Evolutionary conservation across 2,329 filamentous ascomycete genomes (phyloP).

Genomic region (Acephala macrosclerotiorum): DNA sequence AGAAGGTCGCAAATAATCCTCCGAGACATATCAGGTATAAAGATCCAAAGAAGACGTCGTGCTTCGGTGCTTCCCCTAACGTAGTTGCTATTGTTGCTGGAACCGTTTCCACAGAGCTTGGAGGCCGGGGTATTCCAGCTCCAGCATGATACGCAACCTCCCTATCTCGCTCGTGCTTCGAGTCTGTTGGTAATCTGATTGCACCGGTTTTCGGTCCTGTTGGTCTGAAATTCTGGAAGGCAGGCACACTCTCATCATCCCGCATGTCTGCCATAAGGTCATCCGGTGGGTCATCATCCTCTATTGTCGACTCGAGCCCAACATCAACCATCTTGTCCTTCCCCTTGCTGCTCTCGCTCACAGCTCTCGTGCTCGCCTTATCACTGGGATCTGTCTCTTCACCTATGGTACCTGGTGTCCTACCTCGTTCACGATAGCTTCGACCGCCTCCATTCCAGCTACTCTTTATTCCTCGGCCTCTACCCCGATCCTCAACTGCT

Average conservation of each 20-base stretch:
- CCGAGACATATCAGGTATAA: slow-evolving; percentile 87
- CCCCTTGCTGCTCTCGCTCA: slow-evolving; percentile 53
- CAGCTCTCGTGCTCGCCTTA: slow-evolving; percentile 33
- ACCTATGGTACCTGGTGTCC: slow-evolving; percentile 39
- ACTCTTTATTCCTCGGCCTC: slow-evolving; percentile 62
- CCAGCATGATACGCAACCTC: slow-evolving; percentile 35
- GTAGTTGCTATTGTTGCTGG: slow-evolving; percentile 64
- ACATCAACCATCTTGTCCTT: slow-evolving; percentile 83
- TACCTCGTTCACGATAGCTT: slow-evolving; percentile 40
- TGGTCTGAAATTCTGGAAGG: slow-evolving; percentile 65
- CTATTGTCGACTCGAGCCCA: slow-evolving; percentile 74
- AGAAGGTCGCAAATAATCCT: slow-evolving; percentile 85
- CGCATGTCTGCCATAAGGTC: slow-evolving; percentile 64
- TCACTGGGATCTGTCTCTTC: slow-evolving; percentile 46
- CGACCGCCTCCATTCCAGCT: slow-evolving; percentile 64
- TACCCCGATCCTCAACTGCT: slow-evolving; percentile 55
- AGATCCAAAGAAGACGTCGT: slow-evolving; percentile 92
- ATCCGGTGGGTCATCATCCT: slow-evolving; percentile 65
- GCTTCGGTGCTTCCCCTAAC: slow-evolving; percentile 74
- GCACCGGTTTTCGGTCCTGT: slow-evolving; percentile 37
- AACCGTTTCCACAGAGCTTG: slow-evolving; percentile 49
- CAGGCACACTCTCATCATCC: slow-evolving; percentile 61
- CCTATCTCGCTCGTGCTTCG: slow-evolving; percentile 30
- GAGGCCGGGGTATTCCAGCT: slow-evolving; percentile 35
- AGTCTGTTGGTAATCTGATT: slow-evolving; percentile 40